A percentile compares a stretch with the other conserved stretches of the same genome.
Evolutionary conservation across 352 stramenopile genomes (phyloP).

Genomic region (Sclerospora graminicola): DNA sequence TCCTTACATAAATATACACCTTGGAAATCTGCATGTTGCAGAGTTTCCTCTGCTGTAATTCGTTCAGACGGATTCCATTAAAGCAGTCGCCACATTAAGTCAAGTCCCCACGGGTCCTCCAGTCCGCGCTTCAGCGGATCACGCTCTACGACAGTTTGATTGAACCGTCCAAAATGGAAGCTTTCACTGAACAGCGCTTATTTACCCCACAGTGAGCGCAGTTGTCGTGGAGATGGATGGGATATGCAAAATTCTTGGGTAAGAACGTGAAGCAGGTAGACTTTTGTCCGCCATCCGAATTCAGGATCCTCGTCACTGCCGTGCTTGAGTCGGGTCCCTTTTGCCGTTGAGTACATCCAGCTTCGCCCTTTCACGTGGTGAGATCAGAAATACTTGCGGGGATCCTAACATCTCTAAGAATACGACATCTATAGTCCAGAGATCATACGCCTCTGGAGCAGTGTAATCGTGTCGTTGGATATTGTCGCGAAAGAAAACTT

Average conservation of each 20-base stretch:
- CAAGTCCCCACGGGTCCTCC: constrained; percentile 63
- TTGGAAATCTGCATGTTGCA: constrained; percentile 83
- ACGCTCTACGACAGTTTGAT: constrained; percentile 81
- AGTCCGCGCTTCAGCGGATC: constrained; percentile 89
- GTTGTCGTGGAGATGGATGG: constrained; percentile 41
- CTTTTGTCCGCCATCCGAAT: constrained; percentile 30
- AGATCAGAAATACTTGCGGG: constrained; percentile 79
- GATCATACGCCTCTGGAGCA: constrained; percentile 69
- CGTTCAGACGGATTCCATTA: constrained; percentile 88
- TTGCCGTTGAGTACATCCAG: constrained; percentile 50
- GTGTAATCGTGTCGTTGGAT: constrained; percentile 50
- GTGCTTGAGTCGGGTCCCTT: constrained; percentile 15
- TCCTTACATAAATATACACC: constrained; percentile 61
- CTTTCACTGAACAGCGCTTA: constrained; percentile 67
- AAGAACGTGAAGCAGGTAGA: constrained; percentile 68
- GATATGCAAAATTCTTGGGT: constrained; percentile 83
- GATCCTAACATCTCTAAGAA: constrained; percentile 94
- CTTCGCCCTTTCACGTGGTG: constrained; percentile 81
- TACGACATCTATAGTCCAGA: constrained; percentile 92
- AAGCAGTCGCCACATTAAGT: constrained; percentile 92
- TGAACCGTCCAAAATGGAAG: constrained; percentile 87
- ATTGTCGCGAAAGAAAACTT: constrained; percentile 70
- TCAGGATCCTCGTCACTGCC: constrained; percentile 10
- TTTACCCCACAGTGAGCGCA: constrained; percentile 47
- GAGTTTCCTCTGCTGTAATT: constrained; percentile 62